phyloP scores from a whole-genome alignment of 257 asterid genomes.

The Solanum lignicaule region DNA sequence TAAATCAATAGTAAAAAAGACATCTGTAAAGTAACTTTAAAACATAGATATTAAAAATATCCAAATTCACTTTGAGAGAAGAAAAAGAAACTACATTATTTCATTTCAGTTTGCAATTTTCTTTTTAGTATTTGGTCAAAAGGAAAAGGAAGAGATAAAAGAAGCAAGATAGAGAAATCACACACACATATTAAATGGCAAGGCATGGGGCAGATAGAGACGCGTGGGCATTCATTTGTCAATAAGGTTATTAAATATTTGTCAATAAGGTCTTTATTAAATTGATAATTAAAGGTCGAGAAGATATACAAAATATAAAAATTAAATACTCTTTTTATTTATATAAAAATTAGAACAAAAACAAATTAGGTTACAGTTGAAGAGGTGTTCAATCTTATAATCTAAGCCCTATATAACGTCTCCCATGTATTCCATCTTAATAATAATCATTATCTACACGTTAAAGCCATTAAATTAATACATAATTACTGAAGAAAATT shows the following conservation, averaged over 20 bases:
- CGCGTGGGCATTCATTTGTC: neutral
- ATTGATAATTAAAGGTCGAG: neutral
- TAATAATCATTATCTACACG: neutral
- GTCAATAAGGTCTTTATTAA: neutral
- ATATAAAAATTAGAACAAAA: too few relatives aligned
- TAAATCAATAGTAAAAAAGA: too few relatives aligned
- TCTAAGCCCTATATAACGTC: too few relatives aligned
- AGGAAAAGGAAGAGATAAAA: neutral
- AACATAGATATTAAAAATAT: too few relatives aligned
- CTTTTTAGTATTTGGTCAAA: neutral
- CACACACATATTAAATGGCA: neutral
- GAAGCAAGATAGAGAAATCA: neutral
- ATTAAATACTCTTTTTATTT: too few relatives aligned
- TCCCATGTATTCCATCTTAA: neutral
- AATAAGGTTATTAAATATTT: neutral
- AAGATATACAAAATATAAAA: neutral
- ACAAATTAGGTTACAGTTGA: neutral
- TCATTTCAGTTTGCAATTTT: neutral
- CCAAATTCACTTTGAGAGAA: neutral
- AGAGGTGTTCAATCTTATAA: neutral
- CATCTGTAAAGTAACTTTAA: too few relatives aligned
- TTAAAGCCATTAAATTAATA: too few relatives aligned
- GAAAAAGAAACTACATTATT: neutral
- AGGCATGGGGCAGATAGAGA: neutral
- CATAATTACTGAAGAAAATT: too few relatives aligned